Base-by-base conservation (phyloP, 2,329 filamentous ascomycete genomes). In the Stagonosporopsis vannaccii region DNA sequence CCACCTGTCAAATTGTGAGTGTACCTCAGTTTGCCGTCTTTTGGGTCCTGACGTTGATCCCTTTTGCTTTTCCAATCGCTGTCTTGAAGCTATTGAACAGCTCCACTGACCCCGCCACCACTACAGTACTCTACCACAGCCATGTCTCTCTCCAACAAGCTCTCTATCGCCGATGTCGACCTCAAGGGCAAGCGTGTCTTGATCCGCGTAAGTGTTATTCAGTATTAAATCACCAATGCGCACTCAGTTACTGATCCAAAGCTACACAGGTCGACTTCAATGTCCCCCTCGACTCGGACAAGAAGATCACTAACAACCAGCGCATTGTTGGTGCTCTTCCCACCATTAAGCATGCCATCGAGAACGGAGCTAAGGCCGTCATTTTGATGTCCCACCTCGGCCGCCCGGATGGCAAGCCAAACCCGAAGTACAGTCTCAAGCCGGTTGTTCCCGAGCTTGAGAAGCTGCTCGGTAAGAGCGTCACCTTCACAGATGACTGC, bases 131-230 rank as follows among this genome's bases (percentile, higher is more conserved):
- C 54, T 23, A 55, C 36, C 22, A 53, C 50, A 43, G 35, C 30
- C 49, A 99, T 99, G 95, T 98, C 95, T 88, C 91, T 99, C 77
- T 91, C 93, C 73, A 97, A 88, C 87, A 99, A 99, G 87, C 91
- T 99, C 73, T 91, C 92, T 69, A 97, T 99, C 81, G 91, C 88
- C 67, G 94, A 99, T 77, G 89, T 96, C 74, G 93, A 99, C 81
- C 85, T 99, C 81, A 96, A 97, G 87, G 94, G 85, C 87, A 99
- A 99, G 88, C 88, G 93, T 73, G 95, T 98, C 80, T 86, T 99
- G 73, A 97, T 99, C 79, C 90, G 95, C 75, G 95, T 96, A 85
- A 79, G 90, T 83, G 59, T 50, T 22, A 23, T 19, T 11, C 12
- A 11, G 22, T 20, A 6, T 4, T 12, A 15, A 3, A 40, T 43